Percentiles rank a stretch among this genome's conserved stretches.
Conservation (phyloP, 2,329 filamentous ascomycete genomes). For the Ramularia endophylla region DNA sequence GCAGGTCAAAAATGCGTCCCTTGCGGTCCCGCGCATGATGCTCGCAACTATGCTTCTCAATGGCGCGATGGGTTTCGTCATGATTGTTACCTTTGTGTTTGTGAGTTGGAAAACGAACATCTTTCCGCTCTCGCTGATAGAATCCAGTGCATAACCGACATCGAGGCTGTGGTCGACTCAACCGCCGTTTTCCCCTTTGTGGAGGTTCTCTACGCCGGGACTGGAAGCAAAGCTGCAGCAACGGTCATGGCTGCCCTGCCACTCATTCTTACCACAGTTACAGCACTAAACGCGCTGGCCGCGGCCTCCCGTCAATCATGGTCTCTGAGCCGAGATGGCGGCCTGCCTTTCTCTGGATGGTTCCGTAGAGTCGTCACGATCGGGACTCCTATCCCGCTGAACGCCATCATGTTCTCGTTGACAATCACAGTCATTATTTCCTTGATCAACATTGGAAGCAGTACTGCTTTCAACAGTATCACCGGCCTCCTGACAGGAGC, state of each 20-base stretch:
- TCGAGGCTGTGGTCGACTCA: slow-evolving; percentile 27
- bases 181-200: slow-evolving; percentile 35
- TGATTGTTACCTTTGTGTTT: slow-evolving; percentile 26
- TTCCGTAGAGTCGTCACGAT: slow-evolving; percentile 13
- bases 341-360: slow-evolving; percentile 19
- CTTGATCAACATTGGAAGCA: slow-evolving; percentile 24
- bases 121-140: too few species aligned
- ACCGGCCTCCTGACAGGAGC: slow-evolving; percentile 36
- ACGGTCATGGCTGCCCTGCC: slow-evolving; percentile 14
- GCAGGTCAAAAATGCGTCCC: slow-evolving; percentile 26
- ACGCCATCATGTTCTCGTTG: slow-evolving; percentile 21
- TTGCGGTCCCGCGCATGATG: slow-evolving; percentile 27
- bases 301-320: too few species aligned
- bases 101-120: too few species aligned
- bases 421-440: slow-evolving; percentile 21
- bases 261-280: background rate
- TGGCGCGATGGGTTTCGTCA: slow-evolving; percentile 31
- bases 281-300: too few species aligned
- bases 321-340: slow-evolving; percentile 36
- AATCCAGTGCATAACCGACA: slow-evolving; percentile 29
- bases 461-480: slow-evolving; percentile 31
- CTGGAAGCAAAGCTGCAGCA: slow-evolving; percentile 17
- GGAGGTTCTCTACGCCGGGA: slow-evolving; percentile 23
- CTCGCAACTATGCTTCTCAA: slow-evolving; percentile 27
- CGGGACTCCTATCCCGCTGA: slow-evolving; percentile 19